Evolutionary conservation across 1,139 yeast genomes (phyloP), one percentile per base, ranked within the genome.

Genomic region (Magnusiomyces suaveolens): DNA sequence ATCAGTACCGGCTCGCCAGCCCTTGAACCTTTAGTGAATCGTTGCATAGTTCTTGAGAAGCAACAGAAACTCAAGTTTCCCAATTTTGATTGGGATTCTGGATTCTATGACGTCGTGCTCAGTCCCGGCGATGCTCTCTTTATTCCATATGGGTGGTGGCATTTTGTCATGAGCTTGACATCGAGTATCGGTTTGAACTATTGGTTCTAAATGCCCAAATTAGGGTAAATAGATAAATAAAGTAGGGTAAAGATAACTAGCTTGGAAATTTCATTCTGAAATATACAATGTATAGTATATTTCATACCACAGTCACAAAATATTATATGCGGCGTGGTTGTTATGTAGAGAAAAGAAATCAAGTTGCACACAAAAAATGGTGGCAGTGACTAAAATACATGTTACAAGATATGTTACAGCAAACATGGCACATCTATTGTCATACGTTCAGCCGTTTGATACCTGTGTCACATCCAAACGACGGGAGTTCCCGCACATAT

Each of bases 111-210:
- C 43, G 50, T 56, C n/a, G 48, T 63, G 16, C 50, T 64, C 10
- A 57, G 57, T 2, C 67, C 67, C 2, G 67, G 67, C 1, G 67
- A 64, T 50, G 62, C 60, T 12, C 43, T 64, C 16, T 63, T 54
- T 46, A 62, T 64, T 26, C 67, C 67, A 1, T 53, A 57, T 41
- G 62, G 62, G 21, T 64, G 66, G 65, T 64, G 67, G 67, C 67
- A 64, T 47, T 63, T 59, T 54, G 64, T 64, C 0, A 54, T 51
- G 25, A 62, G 65, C 51, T 33, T 53, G 18, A 54, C 62, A 8
- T 46, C 55, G 6, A 60, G 65, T 44, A 56, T 63, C 12, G 62
- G 64, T 38, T 60, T 64, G 6, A 64, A 64, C 48, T 61, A 61
- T 46, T 64, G 67, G 67, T 61, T 64, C 48, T 60, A 53, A 53